Conservation (phyloP, 2,329 filamentous ascomycete genomes). For the Calonectria pseudoturangicola region DNA sequence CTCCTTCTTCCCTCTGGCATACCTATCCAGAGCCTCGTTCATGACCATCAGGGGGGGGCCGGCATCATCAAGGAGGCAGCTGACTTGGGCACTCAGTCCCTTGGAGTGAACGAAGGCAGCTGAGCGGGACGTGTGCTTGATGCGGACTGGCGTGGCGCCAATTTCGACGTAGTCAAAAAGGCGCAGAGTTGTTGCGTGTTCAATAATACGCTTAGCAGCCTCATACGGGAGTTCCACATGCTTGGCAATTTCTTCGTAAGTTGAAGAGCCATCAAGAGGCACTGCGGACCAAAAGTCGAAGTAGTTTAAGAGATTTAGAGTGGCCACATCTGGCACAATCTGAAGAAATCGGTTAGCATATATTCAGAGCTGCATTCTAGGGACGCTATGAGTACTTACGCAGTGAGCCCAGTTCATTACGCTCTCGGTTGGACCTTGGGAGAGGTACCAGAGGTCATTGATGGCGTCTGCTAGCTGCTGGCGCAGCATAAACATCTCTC, state of each 20-base stretch:
- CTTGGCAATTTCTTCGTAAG: constrained; percentile 63
- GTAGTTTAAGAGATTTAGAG: constrained; percentile 69
- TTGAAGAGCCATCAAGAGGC: constrained; percentile 66
- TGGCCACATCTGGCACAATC: constrained; percentile 52
- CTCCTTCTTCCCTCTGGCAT: not conserved
- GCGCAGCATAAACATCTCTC: constrained; percentile 65
- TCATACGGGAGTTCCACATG: constrained; percentile 61
- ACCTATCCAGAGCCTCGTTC: constrained; percentile 11
- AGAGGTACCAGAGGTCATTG: constrained; percentile 67
- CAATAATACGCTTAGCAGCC: constrained; percentile 61
- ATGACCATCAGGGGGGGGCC: constrained; percentile 14
- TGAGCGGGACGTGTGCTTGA: constrained; percentile 17
- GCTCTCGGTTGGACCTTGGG: constrained; percentile 62
- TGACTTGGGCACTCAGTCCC: constrained; percentile 12
- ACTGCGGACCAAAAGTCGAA: constrained; percentile 73
- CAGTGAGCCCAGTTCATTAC: constrained; percentile 24
- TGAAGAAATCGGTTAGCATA: not conserved
- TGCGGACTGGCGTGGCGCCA: not conserved
- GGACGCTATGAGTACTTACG: not conserved
- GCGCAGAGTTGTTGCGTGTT: constrained; percentile 62
- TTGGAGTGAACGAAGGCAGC: constrained; percentile 9
- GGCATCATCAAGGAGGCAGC: constrained; percentile 13
- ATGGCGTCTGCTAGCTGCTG: constrained; percentile 67
- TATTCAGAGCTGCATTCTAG: not conserved
- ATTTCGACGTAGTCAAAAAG: constrained; percentile 56